These are phyloP conservation scores for Paramecium primaurelia DNA, from an alignment of 73 alveolate genomes.

Conservation along the genomic window DNA sequence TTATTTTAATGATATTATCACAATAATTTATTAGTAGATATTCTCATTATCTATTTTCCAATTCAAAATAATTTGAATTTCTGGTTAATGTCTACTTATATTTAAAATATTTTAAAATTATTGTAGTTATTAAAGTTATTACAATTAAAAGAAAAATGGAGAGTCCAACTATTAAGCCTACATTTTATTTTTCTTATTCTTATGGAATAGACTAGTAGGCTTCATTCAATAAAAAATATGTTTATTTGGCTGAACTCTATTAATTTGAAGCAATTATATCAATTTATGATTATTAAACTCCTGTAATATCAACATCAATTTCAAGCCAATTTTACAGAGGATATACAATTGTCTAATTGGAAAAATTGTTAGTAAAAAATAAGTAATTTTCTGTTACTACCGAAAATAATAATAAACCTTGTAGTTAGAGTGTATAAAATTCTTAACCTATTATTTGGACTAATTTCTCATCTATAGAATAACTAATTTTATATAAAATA, in stretches of 20 bases:
- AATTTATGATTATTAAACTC: background rate
- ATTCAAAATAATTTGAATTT: background rate
- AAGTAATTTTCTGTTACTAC: background rate
- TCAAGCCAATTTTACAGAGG: background rate
- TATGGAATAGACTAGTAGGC: background rate
- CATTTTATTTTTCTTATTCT: background rate
- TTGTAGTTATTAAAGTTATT: too few relatives aligned
- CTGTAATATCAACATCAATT: background rate
- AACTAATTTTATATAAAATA: background rate
- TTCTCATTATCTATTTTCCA: background rate
- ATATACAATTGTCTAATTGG: background rate
- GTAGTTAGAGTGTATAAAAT: too few relatives aligned
- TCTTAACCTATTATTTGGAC: background rate
- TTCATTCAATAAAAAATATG: background rate
- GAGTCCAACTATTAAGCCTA: background rate
- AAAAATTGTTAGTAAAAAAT: too few relatives aligned
- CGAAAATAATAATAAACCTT: background rate
- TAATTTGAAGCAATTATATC: background rate
- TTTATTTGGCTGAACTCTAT: background rate
- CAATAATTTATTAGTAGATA: too few relatives aligned
- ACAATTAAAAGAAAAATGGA: background rate
- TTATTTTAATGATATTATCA: too few relatives aligned
- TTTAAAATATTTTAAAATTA: too few relatives aligned
- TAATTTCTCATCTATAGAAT: background rate
- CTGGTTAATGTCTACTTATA: background rate